phyloP scores from a whole-genome alignment of 352 stramenopile species.

The Pythium coloratum region DNA sequence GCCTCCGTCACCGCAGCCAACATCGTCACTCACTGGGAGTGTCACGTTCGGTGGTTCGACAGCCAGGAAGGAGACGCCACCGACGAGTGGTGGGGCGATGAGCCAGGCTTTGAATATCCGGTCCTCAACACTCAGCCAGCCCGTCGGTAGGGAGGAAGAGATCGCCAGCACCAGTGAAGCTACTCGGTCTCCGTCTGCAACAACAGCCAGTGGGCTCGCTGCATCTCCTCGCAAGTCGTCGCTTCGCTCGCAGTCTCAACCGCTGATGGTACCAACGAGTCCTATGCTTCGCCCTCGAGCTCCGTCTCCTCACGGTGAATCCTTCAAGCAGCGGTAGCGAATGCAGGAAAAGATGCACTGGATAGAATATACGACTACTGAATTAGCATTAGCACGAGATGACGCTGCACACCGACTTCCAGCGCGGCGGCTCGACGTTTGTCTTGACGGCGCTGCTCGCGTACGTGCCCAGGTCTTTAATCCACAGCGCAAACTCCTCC shows the following conservation, averaged over 20 bases:
- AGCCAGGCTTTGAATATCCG: conserved; percentile 9
- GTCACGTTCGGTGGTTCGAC: background rate
- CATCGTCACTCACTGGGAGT: background rate
- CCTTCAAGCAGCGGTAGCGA: background rate
- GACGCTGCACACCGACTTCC: conserved; percentile 63
- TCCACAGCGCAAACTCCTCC: conserved; percentile 75
- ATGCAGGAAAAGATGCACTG: background rate
- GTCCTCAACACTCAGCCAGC: conserved; percentile 13
- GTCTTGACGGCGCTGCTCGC: conserved; percentile 59
- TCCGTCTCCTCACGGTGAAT: background rate
- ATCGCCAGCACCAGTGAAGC: background rate
- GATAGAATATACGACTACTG: background rate
- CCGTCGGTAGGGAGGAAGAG: conserved; percentile 13
- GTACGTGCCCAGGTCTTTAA: conserved; percentile 77
- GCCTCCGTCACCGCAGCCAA: background rate
- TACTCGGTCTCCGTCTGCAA: background rate
- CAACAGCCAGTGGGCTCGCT: background rate
- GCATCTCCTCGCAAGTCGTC: conserved; percentile 14
- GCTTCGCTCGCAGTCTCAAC: background rate
- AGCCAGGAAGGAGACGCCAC: background rate
- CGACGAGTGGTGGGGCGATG: background rate
- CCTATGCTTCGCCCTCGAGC: background rate
- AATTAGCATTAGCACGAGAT: conserved; percentile 51
- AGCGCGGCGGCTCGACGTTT: conserved; percentile 63
- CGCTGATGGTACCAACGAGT: background rate